Base-by-base conservation (phyloP, 352 stramenopile genomes). In the Phytophthora kernoviae region DNA sequence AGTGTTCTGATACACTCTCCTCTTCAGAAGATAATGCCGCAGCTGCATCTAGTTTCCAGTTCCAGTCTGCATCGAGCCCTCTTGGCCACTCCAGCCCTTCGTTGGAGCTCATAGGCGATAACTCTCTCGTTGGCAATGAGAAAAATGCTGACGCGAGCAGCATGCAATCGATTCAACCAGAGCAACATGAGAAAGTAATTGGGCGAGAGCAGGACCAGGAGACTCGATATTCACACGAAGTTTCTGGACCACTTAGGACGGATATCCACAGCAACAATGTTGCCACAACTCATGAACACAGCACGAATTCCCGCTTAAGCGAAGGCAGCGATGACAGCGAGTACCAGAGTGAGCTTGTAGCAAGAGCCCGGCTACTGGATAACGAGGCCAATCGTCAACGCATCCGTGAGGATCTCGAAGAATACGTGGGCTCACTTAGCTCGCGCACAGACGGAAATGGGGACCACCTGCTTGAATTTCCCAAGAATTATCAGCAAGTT, bases 401-500 rank as follows among this genome's bases (percentile, higher is more conserved):
- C 11, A 62, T 81, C 2, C 73, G 79, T 0, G 26, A 60, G 5
- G 79, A 89, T 15, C 57, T 91, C 0, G 68, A 77, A 32, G 36
- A 36, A 1, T 91, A 91, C 52, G 62, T 89, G 11, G 36, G 42
- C 17, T 77, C 74, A 14, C 58, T 91, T 0, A 61, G 49, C 8
- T 54, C 59, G 10, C 69, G 65, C 33, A 70, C 44, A 5, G 79
- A 87, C 24, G 75, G 78, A n/a, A 63, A 81, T 14, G 81, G 81
- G 27, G 66, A 85, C 15, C 51, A 67, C 15, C 40, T 86, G 18
- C 52, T 91, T 24, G 65, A 76, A 51, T 91, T 87, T 30, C 79
- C 81, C 1, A 63, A 49, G 18, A 91, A 91, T 53, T 91, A 87
- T 43, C 61, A 81, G 24, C 70, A 88, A 46, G 74, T 91, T 47